phyloP scores from a whole-genome alignment of 2,329 filamentous ascomycete species.

The Knufia fluminis region DNA sequence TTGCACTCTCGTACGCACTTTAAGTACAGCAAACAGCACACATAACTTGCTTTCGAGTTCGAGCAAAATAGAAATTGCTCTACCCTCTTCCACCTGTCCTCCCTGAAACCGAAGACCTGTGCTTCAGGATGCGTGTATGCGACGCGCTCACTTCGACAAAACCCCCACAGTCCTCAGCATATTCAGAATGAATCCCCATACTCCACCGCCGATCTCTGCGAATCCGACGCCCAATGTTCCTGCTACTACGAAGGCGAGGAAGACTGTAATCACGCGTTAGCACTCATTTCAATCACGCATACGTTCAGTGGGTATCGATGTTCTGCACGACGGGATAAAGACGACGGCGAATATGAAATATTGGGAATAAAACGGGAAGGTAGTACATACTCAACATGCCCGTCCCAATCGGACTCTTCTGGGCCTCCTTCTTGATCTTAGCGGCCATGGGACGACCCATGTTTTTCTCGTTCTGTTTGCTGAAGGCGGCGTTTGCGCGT shows the following conservation, averaged over 20 bases:
- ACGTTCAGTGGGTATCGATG: neutral
- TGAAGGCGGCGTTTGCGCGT: constrained; percentile 53
- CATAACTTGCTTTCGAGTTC: too few species aligned
- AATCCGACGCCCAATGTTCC: constrained; percentile 47
- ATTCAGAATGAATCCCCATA: constrained; percentile 30
- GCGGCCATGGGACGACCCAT: constrained; percentile 45
- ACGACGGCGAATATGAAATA: neutral
- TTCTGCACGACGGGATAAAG: neutral
- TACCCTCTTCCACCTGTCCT: too few species aligned
- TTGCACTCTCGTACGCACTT: too few species aligned
- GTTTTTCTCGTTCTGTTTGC: constrained; percentile 50
- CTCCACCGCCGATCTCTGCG: constrained; percentile 37
- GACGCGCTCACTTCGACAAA: constrained; percentile 13
- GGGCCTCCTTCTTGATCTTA: constrained; percentile 39
- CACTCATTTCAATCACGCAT: neutral
- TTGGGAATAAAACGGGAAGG: neutral
- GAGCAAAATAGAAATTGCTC: too few species aligned
- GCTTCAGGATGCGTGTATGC: neutral
- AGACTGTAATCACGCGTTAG: constrained; percentile 32
- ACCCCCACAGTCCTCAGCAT: constrained; percentile 18
- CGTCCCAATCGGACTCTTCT: constrained; percentile 46
- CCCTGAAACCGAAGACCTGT: too few species aligned
- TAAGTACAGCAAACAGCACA: too few species aligned
- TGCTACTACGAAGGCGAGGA: constrained; percentile 55
- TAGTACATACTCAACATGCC: constrained; percentile 56